These are phyloP conservation scores for Rhizoclosmatium globosum DNA, from an alignment of 192 early-diverging fungal genomes.

Conservation along the genomic window DNA sequence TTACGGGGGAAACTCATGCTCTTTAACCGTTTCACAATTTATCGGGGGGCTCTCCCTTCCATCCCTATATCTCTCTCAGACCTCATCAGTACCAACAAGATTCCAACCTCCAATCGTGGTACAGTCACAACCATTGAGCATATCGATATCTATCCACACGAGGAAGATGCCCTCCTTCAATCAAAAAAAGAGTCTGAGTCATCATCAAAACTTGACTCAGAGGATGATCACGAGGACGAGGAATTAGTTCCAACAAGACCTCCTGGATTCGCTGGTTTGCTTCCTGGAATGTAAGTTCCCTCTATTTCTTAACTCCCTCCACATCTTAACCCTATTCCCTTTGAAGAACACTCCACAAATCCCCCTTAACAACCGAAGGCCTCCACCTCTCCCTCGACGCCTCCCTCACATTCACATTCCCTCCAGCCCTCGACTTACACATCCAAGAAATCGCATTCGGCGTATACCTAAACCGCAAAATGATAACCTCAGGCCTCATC, in stretches of 20 bases:
- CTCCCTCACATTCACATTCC: conserved; percentile 7
- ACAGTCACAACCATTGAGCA: too few species aligned
- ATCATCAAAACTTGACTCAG: neutral
- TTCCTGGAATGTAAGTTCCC: neutral
- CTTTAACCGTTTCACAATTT: neutral
- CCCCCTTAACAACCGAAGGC: neutral
- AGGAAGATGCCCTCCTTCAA: neutral
- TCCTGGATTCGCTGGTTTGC: conserved; percentile 5
- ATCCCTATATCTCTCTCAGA: neutral
- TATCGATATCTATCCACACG: neutral
- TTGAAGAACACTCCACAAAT: neutral
- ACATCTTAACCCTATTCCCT: too few species aligned
- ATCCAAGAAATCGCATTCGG: neutral
- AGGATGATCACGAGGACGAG: neutral
- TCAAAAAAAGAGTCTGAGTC: neutral
- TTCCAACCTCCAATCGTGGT: neutral
- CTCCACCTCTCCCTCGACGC: conserved; percentile 1
- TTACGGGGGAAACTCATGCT: neutral
- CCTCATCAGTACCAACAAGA: neutral
- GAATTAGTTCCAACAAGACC: neutral
- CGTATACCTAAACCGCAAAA: conserved; percentile 7
- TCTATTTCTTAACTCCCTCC: too few species aligned
- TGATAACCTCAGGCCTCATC: neutral
- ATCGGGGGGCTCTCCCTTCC: neutral
- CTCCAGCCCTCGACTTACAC: conserved; percentile 9